Base-by-base conservation (phyloP, 2,329 filamentous ascomycete species). In the Aspergillus melleus region DNA sequence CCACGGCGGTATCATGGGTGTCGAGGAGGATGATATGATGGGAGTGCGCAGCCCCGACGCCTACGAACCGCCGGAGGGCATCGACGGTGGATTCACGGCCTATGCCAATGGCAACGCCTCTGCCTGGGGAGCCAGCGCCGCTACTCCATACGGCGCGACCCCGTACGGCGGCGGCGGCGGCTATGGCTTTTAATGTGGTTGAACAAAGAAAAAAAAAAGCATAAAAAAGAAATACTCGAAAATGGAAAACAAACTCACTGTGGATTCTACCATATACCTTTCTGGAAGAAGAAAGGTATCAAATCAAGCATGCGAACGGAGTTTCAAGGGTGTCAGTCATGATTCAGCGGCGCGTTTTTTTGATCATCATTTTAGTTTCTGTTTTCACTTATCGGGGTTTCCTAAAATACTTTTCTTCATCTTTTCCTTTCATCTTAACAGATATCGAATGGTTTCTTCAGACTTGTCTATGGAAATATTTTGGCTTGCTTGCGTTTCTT, bases 51-150 rank as follows among this genome's bases (percentile, higher is more conserved):
- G 80, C 62, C 80, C 80, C 2, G 81, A 82, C 66, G 79, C 72
- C 16, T 81, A 81, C 55, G 78, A 80, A 58, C 78, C 78, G 1
- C 76, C 76, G 1, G 76, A 79, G 66, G 76, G 75, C 10, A 75
- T 79, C 26, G 77, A 79, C 54, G 77, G 77, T 20, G 73, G 74
- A 29, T 72, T 76, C 60, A 77, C 73, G 36, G 72, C 72, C 12
- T 77, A 78, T 56, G 76, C 72, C 26, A 75, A 71, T 44, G 85
- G 84, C 24, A 82, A 79, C 54, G 80, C 84, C 61, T 89, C 85
- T 70, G 80, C 85, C 19, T 93, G 90, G 85, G 89, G 89, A 19
- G 86, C 81, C 39, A 82, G 78, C 53, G 84, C 79, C 46, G 83
- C 84, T 29, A 87, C 85, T 11, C 84, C 86, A 10, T 88, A 88